These are phyloP conservation scores for Carpinus fangiana DNA, from an alignment of 306 rosid genomes.

Conservation along the genomic window DNA sequence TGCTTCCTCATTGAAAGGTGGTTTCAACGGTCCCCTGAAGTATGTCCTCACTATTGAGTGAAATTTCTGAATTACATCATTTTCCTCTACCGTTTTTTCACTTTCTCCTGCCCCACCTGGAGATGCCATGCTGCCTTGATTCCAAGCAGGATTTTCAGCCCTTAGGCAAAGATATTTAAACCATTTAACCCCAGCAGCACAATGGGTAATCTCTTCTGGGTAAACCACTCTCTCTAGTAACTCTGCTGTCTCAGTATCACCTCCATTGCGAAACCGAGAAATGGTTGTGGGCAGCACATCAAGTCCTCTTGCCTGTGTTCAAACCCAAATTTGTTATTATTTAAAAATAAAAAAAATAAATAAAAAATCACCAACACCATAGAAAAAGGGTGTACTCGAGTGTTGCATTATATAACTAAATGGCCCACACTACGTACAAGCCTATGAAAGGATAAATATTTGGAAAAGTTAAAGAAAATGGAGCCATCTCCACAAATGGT, in stretches of 20 bases:
- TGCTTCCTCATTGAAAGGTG: constrained; percentile 80
- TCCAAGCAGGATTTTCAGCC: constrained; percentile 18
- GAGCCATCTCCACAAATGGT: background rate
- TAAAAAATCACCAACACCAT: no score
- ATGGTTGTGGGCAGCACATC: constrained; percentile 85
- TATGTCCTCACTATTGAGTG: constrained; percentile 63
- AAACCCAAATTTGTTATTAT: constrained; percentile 17
- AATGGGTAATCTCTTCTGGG: constrained; percentile 86
- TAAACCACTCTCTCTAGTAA: constrained; percentile 74
- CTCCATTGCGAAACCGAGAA: constrained; percentile 61
- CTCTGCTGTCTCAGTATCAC: constrained; percentile 66
- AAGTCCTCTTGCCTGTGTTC: constrained; percentile 75
- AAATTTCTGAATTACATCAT: constrained; percentile 57
- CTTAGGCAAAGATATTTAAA: constrained; percentile 68
- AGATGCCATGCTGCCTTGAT: constrained; percentile 18
- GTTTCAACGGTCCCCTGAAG: constrained; percentile 86
- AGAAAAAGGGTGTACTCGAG: background rate
- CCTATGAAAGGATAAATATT: background rate
- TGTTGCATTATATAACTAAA: background rate
- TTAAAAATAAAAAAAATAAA: background rate
- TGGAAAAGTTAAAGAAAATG: background rate
- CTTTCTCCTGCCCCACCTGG: constrained; percentile 20
- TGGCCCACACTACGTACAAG: background rate
- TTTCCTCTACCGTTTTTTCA: constrained; percentile 28
- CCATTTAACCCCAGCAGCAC: constrained; percentile 89